Conservation (phyloP, 768 basidiomycete species). For the Naganishia antarctica region DNA sequence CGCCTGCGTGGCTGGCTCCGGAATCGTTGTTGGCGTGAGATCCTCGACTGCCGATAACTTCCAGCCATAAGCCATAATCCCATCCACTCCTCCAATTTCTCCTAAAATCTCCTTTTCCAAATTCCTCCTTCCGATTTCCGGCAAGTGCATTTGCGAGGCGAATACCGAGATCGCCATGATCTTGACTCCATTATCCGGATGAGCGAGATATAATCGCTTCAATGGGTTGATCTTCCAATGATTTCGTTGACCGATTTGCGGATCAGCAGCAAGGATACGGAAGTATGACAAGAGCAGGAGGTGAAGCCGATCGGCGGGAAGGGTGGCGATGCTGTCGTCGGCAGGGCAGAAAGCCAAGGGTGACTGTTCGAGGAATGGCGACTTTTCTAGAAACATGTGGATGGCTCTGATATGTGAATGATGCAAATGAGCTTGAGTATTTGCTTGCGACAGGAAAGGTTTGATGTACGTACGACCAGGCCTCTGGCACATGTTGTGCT, state of each 20-base stretch:
- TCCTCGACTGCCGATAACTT: constrained; percentile 9
- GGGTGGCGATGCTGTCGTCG: constrained; percentile 47
- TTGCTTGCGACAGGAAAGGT: neutral
- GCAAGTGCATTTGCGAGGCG: constrained; percentile 69
- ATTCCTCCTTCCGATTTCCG: constrained; percentile 66
- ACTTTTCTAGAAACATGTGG: constrained; percentile 30
- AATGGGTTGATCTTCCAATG: constrained; percentile 59
- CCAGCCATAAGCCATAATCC: constrained; percentile 26
- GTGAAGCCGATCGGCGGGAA: constrained; percentile 58
- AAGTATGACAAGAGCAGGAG: constrained; percentile 71
- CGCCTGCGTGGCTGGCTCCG: neutral
- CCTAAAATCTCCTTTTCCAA: constrained; percentile 64
- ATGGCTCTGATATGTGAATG: constrained; percentile 29
- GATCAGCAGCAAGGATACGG: constrained; percentile 70
- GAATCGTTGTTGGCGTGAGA: neutral
- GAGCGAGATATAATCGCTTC: constrained; percentile 54
- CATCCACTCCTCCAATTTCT: constrained; percentile 7
- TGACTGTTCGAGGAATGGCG: constrained; percentile 27
- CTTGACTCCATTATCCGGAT: constrained; percentile 62
- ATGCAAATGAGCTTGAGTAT: neutral
- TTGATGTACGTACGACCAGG: constrained; percentile 43
- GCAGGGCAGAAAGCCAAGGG: constrained; percentile 52
- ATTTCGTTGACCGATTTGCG: constrained; percentile 60
- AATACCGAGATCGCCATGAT: constrained; percentile 74
- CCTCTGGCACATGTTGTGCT: constrained; percentile 52